Conservation (phyloP, 495 filamentous ascomycete species). For the Aspergillus funiculosus region DNA sequence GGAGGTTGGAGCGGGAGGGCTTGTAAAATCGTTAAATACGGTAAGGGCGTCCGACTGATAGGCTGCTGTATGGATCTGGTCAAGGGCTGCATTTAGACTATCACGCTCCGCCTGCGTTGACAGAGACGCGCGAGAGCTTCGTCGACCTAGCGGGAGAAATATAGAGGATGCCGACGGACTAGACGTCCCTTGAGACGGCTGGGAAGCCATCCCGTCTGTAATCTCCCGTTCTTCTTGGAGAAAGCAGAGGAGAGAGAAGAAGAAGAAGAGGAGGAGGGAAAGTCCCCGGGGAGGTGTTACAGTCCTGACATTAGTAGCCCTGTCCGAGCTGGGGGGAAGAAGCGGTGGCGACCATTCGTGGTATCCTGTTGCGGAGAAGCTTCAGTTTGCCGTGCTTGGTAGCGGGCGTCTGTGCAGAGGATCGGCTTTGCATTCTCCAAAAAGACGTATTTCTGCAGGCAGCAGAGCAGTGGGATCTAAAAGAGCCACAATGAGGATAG, state of each 20-base stretch:
- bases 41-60: slow-evolving; percentile 74
- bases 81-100: slow-evolving; percentile 64
- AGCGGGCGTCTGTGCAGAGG: slow-evolving; percentile 16
- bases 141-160: slow-evolving; percentile 39
- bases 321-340: slow-evolving; percentile 7
- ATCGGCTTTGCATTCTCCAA: slow-evolving; percentile 14
- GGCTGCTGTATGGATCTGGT: slow-evolving; percentile 77
- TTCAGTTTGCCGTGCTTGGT: slow-evolving; percentile 9
- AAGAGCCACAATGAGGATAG: background rate
- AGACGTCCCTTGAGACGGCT: slow-evolving; percentile 31
- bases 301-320: slow-evolving; percentile 19
- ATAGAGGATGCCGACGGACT: slow-evolving; percentile 43
- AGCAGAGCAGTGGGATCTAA: background rate
- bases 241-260: background rate
- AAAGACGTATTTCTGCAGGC: background rate
- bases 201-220: slow-evolving; percentile 34
- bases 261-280: slow-evolving; percentile 3
- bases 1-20: slow-evolving; percentile 43
- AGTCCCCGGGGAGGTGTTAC: background rate
- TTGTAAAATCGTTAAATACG: slow-evolving; percentile 79
- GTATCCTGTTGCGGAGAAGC: slow-evolving; percentile 15
- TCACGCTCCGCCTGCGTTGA: slow-evolving; percentile 63
- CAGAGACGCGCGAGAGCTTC: slow-evolving; percentile 59
- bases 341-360: slow-evolving; percentile 17
- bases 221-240: background rate